Conservation (phyloP, 108 stramenopile species). For the Mediolabrus comicus region DNA sequence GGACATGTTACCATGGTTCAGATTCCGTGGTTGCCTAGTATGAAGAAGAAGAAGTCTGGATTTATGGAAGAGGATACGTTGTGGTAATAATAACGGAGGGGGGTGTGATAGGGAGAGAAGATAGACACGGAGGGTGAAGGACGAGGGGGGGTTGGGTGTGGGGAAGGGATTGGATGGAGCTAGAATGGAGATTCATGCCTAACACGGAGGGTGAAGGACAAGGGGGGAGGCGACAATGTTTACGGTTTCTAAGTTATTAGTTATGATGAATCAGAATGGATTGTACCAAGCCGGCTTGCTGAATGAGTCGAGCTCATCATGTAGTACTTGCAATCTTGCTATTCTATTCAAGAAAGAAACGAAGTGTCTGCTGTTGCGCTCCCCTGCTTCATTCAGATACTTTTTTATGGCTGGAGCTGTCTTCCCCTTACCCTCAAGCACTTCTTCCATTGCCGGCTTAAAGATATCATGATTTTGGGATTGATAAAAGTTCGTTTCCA, state of each 20-base stretch:
- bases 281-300: no score
- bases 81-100: slow-evolving; percentile 44
- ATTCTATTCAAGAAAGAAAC: background rate
- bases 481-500: background rate
- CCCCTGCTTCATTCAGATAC: background rate
- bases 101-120: no score
- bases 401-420: background rate
- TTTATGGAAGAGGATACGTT: slow-evolving; percentile 85
- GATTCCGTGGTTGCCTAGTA: slow-evolving; percentile 86
- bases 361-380: background rate
- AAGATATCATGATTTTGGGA: background rate
- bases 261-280: no score
- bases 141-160: no score
- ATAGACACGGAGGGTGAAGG: no score
- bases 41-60: slow-evolving; percentile 81
- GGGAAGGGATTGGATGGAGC: no score
- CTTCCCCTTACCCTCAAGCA: background rate
- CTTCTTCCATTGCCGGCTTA: background rate
- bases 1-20: slow-evolving; percentile 80
- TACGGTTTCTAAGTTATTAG: no score
- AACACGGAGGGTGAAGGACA: no score
- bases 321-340: background rate
- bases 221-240: no score
- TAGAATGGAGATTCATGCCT: no score
- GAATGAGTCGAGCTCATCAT: background rate